Evolutionary conservation across 306 rosid genomes (phyloP).

Genomic region (Fagus crenata): DNA sequence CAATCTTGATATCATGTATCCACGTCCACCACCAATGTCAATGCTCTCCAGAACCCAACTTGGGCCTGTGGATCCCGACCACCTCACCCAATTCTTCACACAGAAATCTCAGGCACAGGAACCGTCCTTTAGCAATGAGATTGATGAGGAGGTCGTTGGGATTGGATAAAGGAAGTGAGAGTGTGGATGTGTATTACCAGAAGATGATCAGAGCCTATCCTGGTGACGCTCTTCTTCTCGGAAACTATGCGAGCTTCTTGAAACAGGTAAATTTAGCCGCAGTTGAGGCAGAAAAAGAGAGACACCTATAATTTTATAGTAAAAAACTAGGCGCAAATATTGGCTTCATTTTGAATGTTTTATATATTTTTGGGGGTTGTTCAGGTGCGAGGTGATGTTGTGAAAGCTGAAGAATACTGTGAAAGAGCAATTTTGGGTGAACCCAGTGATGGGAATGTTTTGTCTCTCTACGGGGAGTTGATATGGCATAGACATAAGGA

Average conservation of each 20-base stretch:
- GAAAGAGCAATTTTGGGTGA: conserved; percentile 25
- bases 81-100: background rate
- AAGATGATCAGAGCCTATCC: conserved; percentile 28
- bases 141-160: conserved; percentile 1
- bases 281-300: too few relatives aligned
- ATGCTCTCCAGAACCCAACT: background rate
- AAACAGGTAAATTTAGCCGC: conserved; percentile 17
- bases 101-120: background rate
- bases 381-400: conserved; percentile 19
- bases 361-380: background rate
- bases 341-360: background rate
- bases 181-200: conserved; percentile 20
- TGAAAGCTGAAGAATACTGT: conserved; percentile 30
- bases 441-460: conserved; percentile 19
- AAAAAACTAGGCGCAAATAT: too few relatives aligned
- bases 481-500: conserved; percentile 25
- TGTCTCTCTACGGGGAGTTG: conserved; percentile 32
- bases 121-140: background rate
- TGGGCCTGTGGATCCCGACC: background rate
- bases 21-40: background rate
- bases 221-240: conserved; percentile 23
- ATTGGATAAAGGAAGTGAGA: conserved; percentile 16
- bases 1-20: background rate
- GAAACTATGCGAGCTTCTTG: conserved; percentile 34
- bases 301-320: too few relatives aligned